Percentiles rank a stretch among this genome's conserved stretches.
These are phyloP conservation scores for Penicillium sp. DNA, from an alignment of 2,329 filamentous ascomycete species.

Conservation along the genomic window DNA sequence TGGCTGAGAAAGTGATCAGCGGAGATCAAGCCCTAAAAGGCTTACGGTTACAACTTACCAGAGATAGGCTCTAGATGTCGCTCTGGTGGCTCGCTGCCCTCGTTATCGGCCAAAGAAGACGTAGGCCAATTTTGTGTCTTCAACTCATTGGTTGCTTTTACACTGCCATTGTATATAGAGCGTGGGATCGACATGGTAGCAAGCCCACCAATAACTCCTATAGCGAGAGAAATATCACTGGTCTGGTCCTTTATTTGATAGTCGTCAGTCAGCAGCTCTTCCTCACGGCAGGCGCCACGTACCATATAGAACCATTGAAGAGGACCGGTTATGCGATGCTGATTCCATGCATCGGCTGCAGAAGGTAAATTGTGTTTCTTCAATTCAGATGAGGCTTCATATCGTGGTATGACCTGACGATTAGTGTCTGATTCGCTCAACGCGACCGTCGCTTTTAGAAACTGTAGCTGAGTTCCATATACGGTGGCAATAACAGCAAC, in stretches of 20 bases:
- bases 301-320: slow-evolving; percentile 34
- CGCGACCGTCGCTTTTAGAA: slow-evolving; percentile 24
- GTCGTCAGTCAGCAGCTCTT: slow-evolving; percentile 7
- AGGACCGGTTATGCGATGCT: slow-evolving; percentile 30
- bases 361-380: slow-evolving; percentile 13
- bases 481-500: slow-evolving; percentile 29
- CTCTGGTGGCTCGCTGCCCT: slow-evolving; percentile 10
- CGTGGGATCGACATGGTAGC: slow-evolving; percentile 22
- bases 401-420: slow-evolving; percentile 1
- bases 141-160: slow-evolving; percentile 4
- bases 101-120: slow-evolving; percentile 5
- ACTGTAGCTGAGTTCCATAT: slow-evolving; percentile 29
- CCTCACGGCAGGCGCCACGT: slow-evolving; percentile 11
- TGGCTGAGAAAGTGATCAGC: slow-evolving; percentile 25
- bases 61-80: slow-evolving; percentile 35
- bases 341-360: slow-evolving; percentile 6
- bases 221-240: slow-evolving; percentile 22
- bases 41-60: slow-evolving; percentile 24
- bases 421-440: slow-evolving; percentile 9
- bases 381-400: slow-evolving; percentile 11
- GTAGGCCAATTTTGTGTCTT: slow-evolving; percentile 17
- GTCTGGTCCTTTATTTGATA: slow-evolving; percentile 20
- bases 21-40: background rate
- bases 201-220: slow-evolving; percentile 26
- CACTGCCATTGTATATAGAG: slow-evolving; percentile 15